These are phyloP conservation scores for Tolypocladium tundrense DNA, from an alignment of 2,329 filamentous ascomycete genomes.

Conservation along the genomic window DNA sequence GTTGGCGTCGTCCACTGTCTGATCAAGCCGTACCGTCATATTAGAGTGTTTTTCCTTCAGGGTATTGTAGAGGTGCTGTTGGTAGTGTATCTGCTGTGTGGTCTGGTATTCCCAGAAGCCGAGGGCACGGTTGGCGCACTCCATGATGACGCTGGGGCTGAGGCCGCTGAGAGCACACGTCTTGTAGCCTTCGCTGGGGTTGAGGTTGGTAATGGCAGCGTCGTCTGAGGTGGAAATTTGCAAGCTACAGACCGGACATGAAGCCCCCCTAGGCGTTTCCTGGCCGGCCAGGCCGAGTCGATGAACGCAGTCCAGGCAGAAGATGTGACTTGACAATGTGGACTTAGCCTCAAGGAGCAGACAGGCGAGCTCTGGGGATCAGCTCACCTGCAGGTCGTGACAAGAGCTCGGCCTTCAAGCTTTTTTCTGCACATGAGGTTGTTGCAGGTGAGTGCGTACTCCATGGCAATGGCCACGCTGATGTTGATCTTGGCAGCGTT, in stretches of 20 bases:
- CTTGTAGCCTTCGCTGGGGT: conserved; percentile 82
- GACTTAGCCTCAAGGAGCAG: neutral
- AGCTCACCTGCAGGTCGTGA: conserved; percentile 75
- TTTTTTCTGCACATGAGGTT: conserved; percentile 62
- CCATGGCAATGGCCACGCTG: conserved; percentile 45
- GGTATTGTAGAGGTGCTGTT: conserved; percentile 62
- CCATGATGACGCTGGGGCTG: conserved; percentile 72
- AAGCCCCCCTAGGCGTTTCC: conserved; percentile 22
- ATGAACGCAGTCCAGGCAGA: conserved; percentile 67
- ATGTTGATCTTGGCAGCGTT: neutral
- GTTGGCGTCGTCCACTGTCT: conserved; percentile 65
- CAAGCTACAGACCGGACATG: conserved; percentile 68
- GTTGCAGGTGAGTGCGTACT: conserved; percentile 70
- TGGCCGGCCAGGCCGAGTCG: conserved; percentile 47
- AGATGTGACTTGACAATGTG: conserved; percentile 58
- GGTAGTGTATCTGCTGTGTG: conserved; percentile 71
- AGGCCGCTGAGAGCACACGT: conserved; percentile 76
- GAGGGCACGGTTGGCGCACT: conserved; percentile 70
- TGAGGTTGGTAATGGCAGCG: conserved; percentile 59
- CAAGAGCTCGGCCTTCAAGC: conserved; percentile 61
- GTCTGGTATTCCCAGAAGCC: conserved; percentile 83
- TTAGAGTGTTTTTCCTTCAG: conserved; percentile 61
- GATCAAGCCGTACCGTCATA: conserved; percentile 59
- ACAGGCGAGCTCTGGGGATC: neutral
- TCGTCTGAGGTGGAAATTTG: conserved; percentile 63